These are phyloP conservation scores for Nicotiana rustica DNA, from an alignment of 305 asterid genomes.

Conservation along the genomic window DNA sequence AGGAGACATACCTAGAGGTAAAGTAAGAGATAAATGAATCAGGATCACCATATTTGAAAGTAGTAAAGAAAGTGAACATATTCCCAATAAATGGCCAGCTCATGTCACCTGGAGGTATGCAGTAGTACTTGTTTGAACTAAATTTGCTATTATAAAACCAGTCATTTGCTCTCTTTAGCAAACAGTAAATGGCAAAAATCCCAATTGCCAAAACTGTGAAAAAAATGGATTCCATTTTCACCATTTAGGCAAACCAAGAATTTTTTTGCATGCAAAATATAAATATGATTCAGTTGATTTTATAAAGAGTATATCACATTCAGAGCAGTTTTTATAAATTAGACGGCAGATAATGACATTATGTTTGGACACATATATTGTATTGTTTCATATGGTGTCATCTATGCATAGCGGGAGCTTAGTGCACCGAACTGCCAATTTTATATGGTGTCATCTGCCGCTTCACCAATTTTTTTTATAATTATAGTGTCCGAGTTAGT, in stretches of 20 bases:
- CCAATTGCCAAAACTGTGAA: neutral
- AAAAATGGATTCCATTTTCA: neutral
- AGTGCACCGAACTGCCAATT: no score
- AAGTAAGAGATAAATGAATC: conserved; percentile 6
- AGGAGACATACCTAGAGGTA: neutral
- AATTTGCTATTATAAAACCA: conserved; percentile 1
- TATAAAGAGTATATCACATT: neutral
- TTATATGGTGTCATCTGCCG: neutral
- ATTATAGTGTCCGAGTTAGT: no score
- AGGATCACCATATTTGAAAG: neutral
- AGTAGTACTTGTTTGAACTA: neutral
- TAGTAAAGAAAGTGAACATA: conserved; percentile 5
- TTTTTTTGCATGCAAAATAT: neutral
- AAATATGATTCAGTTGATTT: neutral
- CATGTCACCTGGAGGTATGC: conserved; percentile 24
- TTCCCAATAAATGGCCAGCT: conserved; percentile 27
- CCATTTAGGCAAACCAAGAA: neutral
- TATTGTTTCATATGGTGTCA: neutral
- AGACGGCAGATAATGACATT: neutral
- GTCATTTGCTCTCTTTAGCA: conserved; percentile 9
- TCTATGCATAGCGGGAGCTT: neutral
- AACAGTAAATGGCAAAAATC: neutral
- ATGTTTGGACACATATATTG: neutral
- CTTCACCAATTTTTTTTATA: neutral
- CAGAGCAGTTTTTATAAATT: neutral